Percentiles rank a stretch among this genome's conserved stretches.
Conservation (phyloP, 1,284 basidiomycete genomes). For the Sporisorium graminicola region DNA sequence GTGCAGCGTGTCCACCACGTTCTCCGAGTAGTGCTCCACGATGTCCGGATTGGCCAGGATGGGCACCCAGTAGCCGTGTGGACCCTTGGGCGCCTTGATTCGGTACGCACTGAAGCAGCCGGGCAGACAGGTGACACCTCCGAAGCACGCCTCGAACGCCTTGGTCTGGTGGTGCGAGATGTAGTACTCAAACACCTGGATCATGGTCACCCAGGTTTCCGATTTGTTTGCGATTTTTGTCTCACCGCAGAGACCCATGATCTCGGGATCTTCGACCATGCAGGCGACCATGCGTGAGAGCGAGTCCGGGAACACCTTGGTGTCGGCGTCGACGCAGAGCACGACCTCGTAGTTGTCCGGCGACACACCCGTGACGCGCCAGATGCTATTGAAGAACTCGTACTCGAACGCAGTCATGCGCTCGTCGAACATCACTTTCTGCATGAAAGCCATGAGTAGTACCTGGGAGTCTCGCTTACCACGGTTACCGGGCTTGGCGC, state of each 20-base stretch:
- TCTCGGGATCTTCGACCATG: slow-evolving; percentile 72
- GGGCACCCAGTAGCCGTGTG: slow-evolving; percentile 72
- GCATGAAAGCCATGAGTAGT: slow-evolving; percentile 72
- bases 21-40: slow-evolving; percentile 72
- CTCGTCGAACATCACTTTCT: slow-evolving; percentile 73
- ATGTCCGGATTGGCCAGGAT: slow-evolving; percentile 72
- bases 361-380: slow-evolving; percentile 71
- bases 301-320: slow-evolving; percentile 72
- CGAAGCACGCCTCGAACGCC: slow-evolving; percentile 71
- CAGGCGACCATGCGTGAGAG: slow-evolving; percentile 72
- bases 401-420: slow-evolving; percentile 72
- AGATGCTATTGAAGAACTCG: slow-evolving; percentile 72
- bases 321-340: slow-evolving; percentile 72
- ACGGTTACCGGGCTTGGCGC: slow-evolving; percentile 95
- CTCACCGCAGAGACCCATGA: slow-evolving; percentile 73
- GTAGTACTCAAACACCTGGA: slow-evolving; percentile 92
- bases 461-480: slow-evolving; percentile 99
- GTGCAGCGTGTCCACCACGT: slow-evolving; percentile 72
- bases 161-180: slow-evolving; percentile 94
- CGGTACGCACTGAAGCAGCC: slow-evolving; percentile 72
- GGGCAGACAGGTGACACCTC: slow-evolving; percentile 72
- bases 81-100: slow-evolving; percentile 72
- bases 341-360: slow-evolving; percentile 72
- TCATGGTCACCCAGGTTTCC: slow-evolving; percentile 73
- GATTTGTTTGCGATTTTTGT: slow-evolving; percentile 73